Base-by-base conservation (phyloP, 2,329 filamentous ascomycete genomes). In the Exophiala lecanii-corni region DNA sequence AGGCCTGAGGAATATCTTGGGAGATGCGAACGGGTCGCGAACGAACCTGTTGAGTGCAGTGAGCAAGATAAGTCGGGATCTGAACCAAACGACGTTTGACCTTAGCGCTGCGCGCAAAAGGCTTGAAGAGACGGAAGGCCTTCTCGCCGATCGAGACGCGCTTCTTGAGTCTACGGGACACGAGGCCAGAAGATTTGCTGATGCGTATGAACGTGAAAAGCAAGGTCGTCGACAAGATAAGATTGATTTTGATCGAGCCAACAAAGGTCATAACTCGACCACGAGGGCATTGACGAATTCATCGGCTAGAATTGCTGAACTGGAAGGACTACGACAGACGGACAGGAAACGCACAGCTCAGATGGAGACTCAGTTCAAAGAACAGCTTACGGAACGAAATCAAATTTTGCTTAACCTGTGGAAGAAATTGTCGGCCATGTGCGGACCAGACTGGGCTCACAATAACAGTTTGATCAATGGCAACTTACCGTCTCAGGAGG, bases 361-460 rank as follows among this genome's bases (percentile, higher is more conserved):
- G 40, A 74, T 96, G 5, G 92, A 98, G 64, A 75, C 81, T 51
- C 79, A 82, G 45, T 86, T 87, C 65, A 86, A 84, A 55, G 89
- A 96, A 39, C 89, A 97, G 66, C 75, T 97, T 28, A 78, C 76
- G 32, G 92, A 97, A 66, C 82, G 92, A 42, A 96, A 97, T 66
- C 84, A 86, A 47, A 72, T 98, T 39, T 75, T 97, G 13, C 77
- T 96, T 16, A 76, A 81, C n/a, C 71, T 97, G 4, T 98, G 92
- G 92, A 91, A 91, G 51, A 79, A 86, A 34, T 75, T 98, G 6
- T 89, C 87, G 3, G 75, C 79, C 0, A 75, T 97, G 32, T 97
- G 92, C 57, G 92, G 92, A 9, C 77, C 81, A 0, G 92, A 97
- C 59, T 98, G 92, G 91, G 80, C 86, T 3, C 86, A 95, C 62